phyloP scores from a whole-genome alignment of 2,329 filamentous ascomycete genomes.

The Tolypocladium endophyticum region DNA sequence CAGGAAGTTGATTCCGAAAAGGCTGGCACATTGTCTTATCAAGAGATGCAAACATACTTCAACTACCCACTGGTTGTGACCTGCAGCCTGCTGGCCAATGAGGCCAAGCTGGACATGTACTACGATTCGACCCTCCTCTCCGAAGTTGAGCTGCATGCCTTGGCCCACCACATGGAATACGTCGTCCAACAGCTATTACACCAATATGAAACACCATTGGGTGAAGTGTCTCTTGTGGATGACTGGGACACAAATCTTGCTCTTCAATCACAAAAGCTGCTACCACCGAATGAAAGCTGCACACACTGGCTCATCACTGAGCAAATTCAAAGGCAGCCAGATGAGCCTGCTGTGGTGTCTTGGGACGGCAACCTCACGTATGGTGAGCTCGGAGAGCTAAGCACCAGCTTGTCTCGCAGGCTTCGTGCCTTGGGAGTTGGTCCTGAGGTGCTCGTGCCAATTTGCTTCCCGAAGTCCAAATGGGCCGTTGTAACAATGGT shows the following conservation, averaged over 20 bases:
- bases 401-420: background rate
- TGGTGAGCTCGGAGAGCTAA: background rate
- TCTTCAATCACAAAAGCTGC: background rate
- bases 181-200: background rate
- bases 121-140: conserved; percentile 1
- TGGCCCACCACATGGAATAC: conserved; percentile 1
- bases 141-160: conserved; percentile 1
- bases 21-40: background rate
- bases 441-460: background rate
- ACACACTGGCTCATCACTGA: conserved; percentile 4
- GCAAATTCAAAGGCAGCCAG: background rate
- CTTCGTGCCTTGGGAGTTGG: background rate
- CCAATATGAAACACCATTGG: background rate
- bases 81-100: background rate
- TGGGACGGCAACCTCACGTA: conserved; percentile 5
- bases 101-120: background rate
- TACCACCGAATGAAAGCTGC: background rate
- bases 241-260: background rate
- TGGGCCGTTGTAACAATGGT: conserved; percentile 5
- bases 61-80: conserved; percentile 5
- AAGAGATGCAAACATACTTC: conserved; percentile 7
- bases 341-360: conserved; percentile 1
- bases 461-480: conserved; percentile 4
- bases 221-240: background rate
- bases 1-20: conserved; percentile 4